Evolutionary conservation across 441 rosid genomes (phyloP).

Genomic region (Raphanus hybrid): DNA sequence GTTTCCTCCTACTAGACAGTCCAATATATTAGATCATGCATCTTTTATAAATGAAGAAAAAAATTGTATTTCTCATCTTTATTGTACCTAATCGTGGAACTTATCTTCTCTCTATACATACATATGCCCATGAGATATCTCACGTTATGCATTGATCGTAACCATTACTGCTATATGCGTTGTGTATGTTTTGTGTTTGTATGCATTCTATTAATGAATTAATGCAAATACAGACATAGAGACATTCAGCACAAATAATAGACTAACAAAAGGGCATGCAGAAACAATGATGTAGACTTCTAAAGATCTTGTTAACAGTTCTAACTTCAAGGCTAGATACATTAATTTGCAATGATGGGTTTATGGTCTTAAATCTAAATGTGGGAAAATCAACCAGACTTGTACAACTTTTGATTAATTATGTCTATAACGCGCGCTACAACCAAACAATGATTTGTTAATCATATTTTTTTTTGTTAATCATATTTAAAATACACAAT

Average conservation of each 20-base stretch:
- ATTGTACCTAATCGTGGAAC: conserved; percentile 39
- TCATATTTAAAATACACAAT: conserved; percentile 17
- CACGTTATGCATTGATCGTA: conserved; percentile 25
- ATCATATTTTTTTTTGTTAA: conserved; percentile 7
- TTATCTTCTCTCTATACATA: conserved; percentile 26
- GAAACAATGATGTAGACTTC: not conserved
- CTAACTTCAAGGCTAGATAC: conserved; percentile 13
- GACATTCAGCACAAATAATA: not conserved
- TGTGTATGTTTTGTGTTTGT: not conserved
- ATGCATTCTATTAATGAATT: not conserved
- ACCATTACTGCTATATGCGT: not conserved
- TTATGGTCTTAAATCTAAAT: conserved; percentile 17
- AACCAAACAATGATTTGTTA: conserved; percentile 12
- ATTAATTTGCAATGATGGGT: conserved; percentile 22
- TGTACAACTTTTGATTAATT: conserved; percentile 22
- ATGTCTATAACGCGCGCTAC: conserved; percentile 21
- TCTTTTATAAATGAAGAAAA: not conserved
- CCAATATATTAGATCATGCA: conserved; percentile 43
- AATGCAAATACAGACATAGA: not conserved
- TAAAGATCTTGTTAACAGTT: conserved; percentile 21
- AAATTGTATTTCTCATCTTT: conserved; percentile 12
- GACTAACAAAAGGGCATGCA: not conserved
- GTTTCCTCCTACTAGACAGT: conserved; percentile 50
- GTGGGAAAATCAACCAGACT: conserved; percentile 44
- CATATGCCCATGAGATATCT: conserved; percentile 23